These are phyloP conservation scores for Penicillium silybi DNA, from an alignment of 495 filamentous ascomycete genomes.

Conservation along the genomic window DNA sequence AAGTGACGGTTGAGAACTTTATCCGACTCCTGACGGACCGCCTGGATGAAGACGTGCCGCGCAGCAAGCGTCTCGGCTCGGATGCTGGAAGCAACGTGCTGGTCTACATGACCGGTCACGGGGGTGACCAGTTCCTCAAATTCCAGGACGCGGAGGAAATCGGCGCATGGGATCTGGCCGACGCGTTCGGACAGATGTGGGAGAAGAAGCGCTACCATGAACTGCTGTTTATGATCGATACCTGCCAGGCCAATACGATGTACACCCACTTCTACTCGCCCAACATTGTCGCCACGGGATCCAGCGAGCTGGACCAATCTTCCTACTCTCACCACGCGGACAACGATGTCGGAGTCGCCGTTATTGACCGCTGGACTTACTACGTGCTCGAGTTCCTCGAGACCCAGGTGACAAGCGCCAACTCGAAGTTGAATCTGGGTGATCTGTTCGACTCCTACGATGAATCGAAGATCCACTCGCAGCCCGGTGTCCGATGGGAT, in stretches of 20 bases:
- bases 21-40: slow-evolving; percentile 93
- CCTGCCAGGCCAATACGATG: slow-evolving; percentile 98
- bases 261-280: slow-evolving; percentile 96
- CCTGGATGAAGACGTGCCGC: slow-evolving; percentile 85
- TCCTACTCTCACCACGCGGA: slow-evolving; percentile 97
- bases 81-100: slow-evolving; percentile 94
- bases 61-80: slow-evolving; percentile 86
- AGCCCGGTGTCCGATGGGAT: slow-evolving; percentile 91
- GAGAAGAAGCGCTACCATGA: slow-evolving; percentile 97
- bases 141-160: slow-evolving; percentile 99
- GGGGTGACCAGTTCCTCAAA: slow-evolving; percentile 97
- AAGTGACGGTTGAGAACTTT: slow-evolving; percentile 98
- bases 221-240: slow-evolving; percentile 99
- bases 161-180: slow-evolving; percentile 89
- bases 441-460: slow-evolving; percentile 96
- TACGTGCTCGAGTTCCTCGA: slow-evolving; percentile 98
- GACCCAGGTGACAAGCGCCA: slow-evolving; percentile 76
- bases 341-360: slow-evolving; percentile 94
- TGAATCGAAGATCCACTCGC: slow-evolving; percentile 86
- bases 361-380: slow-evolving; percentile 98
- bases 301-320: slow-evolving; percentile 87
- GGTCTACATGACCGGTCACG: slow-evolving; percentile 98
- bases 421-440: slow-evolving; percentile 79
- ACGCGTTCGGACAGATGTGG: slow-evolving; percentile 99
- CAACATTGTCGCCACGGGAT: slow-evolving; percentile 94